A percentile compares a stretch with the other conserved stretches of the same genome.
These are phyloP conservation scores for Fusarium pseudoanthophilum DNA, from an alignment of 2,329 filamentous ascomycete genomes.

Conservation along the genomic window DNA sequence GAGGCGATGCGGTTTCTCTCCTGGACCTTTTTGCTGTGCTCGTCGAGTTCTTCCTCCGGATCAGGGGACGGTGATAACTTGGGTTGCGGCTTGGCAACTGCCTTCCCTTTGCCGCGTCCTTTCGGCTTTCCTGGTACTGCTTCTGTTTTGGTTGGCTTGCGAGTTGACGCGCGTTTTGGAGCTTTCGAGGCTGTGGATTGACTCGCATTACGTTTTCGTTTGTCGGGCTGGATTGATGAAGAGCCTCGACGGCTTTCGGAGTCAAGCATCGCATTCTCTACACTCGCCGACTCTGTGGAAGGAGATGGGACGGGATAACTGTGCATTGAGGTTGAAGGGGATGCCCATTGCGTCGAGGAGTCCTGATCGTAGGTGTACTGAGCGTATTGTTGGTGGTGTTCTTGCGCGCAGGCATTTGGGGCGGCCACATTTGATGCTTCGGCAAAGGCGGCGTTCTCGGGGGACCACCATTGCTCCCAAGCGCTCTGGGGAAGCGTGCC, in stretches of 20 bases:
- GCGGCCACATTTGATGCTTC: not conserved
- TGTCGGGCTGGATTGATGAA: not conserved
- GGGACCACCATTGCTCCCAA: not conserved
- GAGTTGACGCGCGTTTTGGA: not conserved
- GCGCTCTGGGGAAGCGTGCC: not conserved
- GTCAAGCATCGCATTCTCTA: not conserved
- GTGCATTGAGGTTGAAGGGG: not conserved
- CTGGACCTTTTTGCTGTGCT: not conserved
- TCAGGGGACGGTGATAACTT: not conserved
- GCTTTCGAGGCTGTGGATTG: not conserved
- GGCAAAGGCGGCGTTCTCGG: not conserved
- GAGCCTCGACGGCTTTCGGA: not conserved
- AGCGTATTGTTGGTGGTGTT: not conserved
- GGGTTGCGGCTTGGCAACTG: not conserved
- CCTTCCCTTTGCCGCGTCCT: not conserved
- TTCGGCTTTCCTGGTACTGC: not conserved
- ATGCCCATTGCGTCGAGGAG: not conserved
- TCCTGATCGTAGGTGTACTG: not conserved
- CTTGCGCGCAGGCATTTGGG: not conserved
- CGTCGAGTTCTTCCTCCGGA: not conserved
- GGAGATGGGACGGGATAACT: not conserved
- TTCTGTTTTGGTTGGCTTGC: not conserved
- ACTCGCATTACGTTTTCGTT: not conserved
- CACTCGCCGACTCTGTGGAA: not conserved
- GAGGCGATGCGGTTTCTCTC: constrained; percentile 42